Evolutionary conservation across 2,329 filamentous ascomycete genomes (phyloP).

Genomic region (Diaporthe amygdali): DNA sequence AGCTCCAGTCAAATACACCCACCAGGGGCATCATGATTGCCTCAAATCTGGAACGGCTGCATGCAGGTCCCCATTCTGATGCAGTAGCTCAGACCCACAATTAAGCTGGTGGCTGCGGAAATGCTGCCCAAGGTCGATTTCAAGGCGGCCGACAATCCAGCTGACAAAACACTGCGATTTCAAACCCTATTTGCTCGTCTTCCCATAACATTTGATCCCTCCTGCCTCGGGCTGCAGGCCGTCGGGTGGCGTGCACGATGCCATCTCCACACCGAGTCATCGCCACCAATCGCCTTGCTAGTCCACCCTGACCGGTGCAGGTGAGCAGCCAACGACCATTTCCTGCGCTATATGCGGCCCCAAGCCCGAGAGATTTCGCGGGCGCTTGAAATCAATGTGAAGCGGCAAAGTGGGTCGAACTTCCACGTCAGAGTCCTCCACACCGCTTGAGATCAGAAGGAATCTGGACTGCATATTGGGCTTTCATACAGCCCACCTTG

Average conservation of each 20-base stretch:
- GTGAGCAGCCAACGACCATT: slow-evolving; percentile 13
- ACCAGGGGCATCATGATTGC: slow-evolving; percentile 22
- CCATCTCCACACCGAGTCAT: slow-evolving; percentile 5
- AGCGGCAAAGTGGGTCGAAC: slow-evolving; percentile 1
- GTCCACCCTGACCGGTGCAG: not conserved
- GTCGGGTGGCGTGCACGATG: not conserved
- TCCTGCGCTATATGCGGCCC: slow-evolving; percentile 12
- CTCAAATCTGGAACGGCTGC: slow-evolving; percentile 21
- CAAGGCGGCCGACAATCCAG: not conserved
- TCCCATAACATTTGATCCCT: not conserved
- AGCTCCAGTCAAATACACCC: slow-evolving; percentile 21
- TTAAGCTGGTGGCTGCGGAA: not conserved
- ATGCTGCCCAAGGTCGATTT: not conserved
- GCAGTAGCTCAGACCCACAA: slow-evolving; percentile 15
- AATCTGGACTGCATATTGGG: slow-evolving; percentile 5
- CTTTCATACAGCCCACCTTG: not conserved
- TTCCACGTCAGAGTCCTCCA: slow-evolving; percentile 9
- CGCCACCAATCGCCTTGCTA: slow-evolving; percentile 5
- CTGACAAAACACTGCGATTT: not conserved
- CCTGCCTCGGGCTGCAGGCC: slow-evolving; percentile 2
- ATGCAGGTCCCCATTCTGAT: slow-evolving; percentile 19
- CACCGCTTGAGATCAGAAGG: slow-evolving; percentile 1
- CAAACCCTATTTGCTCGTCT: not conserved
- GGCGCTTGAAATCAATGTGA: not conserved
- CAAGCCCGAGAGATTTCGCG: not conserved